Evolutionary conservation across 192 early-diverging fungal species (phyloP), one percentile per base, ranked within the genome.

Genomic region (Umbelopsis sp.): DNA sequence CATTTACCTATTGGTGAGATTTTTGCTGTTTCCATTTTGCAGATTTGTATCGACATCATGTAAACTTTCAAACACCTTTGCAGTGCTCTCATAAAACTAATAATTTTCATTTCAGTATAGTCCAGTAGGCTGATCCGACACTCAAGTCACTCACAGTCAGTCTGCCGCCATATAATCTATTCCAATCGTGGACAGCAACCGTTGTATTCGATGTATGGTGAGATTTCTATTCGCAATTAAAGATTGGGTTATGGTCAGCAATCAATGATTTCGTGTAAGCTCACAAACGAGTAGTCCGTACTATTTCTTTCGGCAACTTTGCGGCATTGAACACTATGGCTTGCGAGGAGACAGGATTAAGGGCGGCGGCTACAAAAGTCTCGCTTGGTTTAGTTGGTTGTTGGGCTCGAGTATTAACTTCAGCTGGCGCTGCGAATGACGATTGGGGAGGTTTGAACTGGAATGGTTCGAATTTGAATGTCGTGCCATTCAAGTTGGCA

Each of bases 61-160:
- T 33, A 61, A 61, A 12, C 33, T 61, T 61, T 37, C 55, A 35
- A 61, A 61, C 16, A 35, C 13, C 13, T 61, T 61, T 22, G 55
- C 55, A 7, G 55, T 61, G 55, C 30, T 61, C 12, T 35, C 55
- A n/a, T 61, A 61, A 61, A 61, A 61, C 55, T 61, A 16, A 8
- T 5, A 18, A 33, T 5, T 37, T n/a, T 35, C 12, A 2, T 35
- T 33, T 61, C 12, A 12, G 25, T 12, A 35, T 35, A 16, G 55
- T 33, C 33, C 4, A 10, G 16, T 4, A 35, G 16, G 25, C 18
- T 35, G 55, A 13, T 25, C 22, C 1, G 5, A 61, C 35, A 33
- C 55, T 61, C 18, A 6, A 41, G 37, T 6, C 37, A 41, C 37
- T 41, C 5, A 61, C 55, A 16, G 55, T 30, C 11, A 61, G 6